Conservation (phyloP, 2,329 filamentous ascomycete species). For the Ilyonectria robusta region DNA sequence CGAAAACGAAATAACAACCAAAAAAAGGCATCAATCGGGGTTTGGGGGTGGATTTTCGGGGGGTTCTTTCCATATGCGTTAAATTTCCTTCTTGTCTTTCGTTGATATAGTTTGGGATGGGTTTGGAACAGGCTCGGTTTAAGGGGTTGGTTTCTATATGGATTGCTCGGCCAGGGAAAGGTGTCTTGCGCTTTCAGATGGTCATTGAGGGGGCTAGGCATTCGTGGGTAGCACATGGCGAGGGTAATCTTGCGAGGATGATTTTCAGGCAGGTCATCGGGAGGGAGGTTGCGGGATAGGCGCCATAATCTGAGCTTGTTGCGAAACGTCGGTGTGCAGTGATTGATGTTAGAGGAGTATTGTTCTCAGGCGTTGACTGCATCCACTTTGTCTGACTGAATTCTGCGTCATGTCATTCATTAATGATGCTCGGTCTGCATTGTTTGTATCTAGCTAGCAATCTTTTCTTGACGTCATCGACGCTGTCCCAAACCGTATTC, state of each 20-base stretch:
- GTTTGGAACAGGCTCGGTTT: conserved; percentile 35
- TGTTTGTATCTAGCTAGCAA: too few relatives aligned
- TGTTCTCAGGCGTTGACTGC: background rate
- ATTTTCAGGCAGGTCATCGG: conserved; percentile 4
- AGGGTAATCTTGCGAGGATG: conserved; percentile 17
- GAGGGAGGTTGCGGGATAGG: conserved; percentile 9
- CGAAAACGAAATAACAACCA: conserved; percentile 34
- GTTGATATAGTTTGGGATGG: conserved; percentile 33
- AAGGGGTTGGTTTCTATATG: conserved; percentile 39
- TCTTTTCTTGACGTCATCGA: too few relatives aligned
- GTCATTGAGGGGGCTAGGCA: conserved; percentile 9
- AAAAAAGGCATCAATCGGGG: conserved; percentile 43
- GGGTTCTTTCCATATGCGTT: conserved; percentile 24
- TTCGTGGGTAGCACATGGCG: conserved; percentile 12
- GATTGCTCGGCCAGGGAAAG: conserved; percentile 37
- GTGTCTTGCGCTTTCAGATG: conserved; percentile 41
- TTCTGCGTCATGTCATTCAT: too few relatives aligned
- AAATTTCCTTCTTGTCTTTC: conserved; percentile 37
- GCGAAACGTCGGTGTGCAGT: background rate
- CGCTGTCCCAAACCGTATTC: too few relatives aligned
- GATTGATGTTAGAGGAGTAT: background rate
- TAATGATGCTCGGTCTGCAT: too few relatives aligned
- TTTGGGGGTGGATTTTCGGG: conserved; percentile 35
- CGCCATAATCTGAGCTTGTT: conserved; percentile 23
- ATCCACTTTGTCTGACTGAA: background rate